phyloP scores from a whole-genome alignment of 78 protist species.

The Chrysochromulina tobinii region DNA sequence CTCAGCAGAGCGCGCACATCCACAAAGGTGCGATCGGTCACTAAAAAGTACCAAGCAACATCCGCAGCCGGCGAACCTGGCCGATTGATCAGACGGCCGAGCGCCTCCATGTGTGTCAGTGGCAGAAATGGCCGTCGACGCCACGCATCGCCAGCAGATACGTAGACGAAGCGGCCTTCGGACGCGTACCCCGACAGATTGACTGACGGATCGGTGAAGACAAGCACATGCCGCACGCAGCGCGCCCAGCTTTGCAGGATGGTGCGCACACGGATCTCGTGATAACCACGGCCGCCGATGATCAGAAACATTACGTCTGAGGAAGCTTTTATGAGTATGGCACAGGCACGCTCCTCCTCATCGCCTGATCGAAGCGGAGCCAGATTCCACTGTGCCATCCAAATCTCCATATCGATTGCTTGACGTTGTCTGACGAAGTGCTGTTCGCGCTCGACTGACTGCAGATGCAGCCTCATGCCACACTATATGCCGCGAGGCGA shows the following conservation, averaged over 20 bases:
- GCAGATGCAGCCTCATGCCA: background rate
- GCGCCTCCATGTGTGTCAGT: background rate
- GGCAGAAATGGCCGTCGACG: conserved; percentile 10
- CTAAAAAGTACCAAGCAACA: background rate
- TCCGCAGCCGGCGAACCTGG: background rate
- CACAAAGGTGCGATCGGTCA: conserved; percentile 12
- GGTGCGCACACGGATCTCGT: background rate
- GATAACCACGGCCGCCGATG: conserved; percentile 9
- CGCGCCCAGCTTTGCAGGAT: background rate
- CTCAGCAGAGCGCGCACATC: background rate
- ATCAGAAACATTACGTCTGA: background rate
- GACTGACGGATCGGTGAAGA: conserved; percentile 27
- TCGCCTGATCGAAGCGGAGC: background rate
- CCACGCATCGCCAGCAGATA: background rate
- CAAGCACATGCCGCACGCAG: background rate
- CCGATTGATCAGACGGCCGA: background rate
- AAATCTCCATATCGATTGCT: background rate
- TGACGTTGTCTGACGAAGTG: background rate
- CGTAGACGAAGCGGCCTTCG: background rate
- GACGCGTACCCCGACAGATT: background rate
- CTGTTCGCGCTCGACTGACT: background rate
- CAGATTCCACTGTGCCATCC: background rate
- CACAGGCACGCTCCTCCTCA: background rate
- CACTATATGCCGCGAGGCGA: background rate
- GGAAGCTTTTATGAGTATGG: background rate